These are phyloP conservation scores for Kodamaea sp. DNA, from an alignment of 1,139 yeast genomes.

Conservation along the genomic window DNA sequence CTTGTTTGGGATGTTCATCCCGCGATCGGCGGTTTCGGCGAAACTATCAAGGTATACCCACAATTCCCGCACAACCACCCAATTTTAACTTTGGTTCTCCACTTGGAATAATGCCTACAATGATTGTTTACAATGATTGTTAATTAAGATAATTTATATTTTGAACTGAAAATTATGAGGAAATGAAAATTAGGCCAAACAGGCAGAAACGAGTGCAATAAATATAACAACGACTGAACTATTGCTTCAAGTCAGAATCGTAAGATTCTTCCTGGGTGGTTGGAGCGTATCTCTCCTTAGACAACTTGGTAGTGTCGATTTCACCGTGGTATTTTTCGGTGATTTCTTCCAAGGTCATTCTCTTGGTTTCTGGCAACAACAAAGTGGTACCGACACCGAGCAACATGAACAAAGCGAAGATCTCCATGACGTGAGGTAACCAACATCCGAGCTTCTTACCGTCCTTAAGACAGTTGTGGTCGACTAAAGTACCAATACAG, in stretches of 20 bases:
- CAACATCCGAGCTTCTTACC: slow-evolving; percentile 57
- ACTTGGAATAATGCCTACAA: background rate
- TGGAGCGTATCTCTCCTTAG: slow-evolving; percentile 18
- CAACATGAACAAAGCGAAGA: slow-evolving; percentile 88
- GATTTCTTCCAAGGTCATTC: slow-evolving; percentile 82
- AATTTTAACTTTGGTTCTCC: too few relatives aligned
- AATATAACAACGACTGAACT: slow-evolving; percentile 1
- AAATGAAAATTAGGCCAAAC: slow-evolving; percentile 4
- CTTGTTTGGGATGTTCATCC: too few relatives aligned
- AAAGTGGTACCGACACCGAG: slow-evolving; percentile 65
- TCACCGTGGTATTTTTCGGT: slow-evolving; percentile 80
- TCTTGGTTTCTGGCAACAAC: slow-evolving; percentile 85
- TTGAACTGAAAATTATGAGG: slow-evolving; percentile 6
- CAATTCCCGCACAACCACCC: too few relatives aligned
- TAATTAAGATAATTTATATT: slow-evolving; percentile 2
- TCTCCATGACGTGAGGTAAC: slow-evolving; percentile 90
- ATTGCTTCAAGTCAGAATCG: slow-evolving; percentile 19
- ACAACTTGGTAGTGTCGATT: slow-evolving; percentile 46
- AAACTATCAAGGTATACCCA: too few relatives aligned
- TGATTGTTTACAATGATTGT: background rate
- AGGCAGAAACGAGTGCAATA: background rate
- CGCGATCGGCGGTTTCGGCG: too few relatives aligned
- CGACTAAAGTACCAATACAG: slow-evolving; percentile 78
- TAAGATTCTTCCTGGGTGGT: slow-evolving; percentile 18
- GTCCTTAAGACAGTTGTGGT: slow-evolving; percentile 69